Base-by-base conservation (phyloP, 2,329 filamentous ascomycete species). In the Colletotrichum tropicicola region DNA sequence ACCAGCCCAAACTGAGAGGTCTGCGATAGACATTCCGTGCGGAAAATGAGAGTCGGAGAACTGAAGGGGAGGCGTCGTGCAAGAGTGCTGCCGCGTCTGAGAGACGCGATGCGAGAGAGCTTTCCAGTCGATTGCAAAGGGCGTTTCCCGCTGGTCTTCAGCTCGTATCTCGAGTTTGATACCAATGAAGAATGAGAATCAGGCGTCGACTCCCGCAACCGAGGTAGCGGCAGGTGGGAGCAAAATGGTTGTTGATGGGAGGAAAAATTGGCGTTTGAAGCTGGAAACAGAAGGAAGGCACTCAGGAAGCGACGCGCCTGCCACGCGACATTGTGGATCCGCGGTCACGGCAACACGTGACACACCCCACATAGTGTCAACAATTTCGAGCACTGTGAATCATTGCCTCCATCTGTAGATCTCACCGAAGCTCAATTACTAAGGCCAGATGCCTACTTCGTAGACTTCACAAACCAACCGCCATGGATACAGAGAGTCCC, bases 61-160 rank as follows among this genome's bases (percentile, higher is more conserved):
- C 92, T 93, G 85, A 91, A 77, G 83, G 87, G 91, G 89, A 90
- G 90, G 91, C 89, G 88, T 82, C 81, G 85, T 91, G 92, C 91
- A 84, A 80, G 78, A 80, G 73, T 68, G 60, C 66, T 48, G 73
- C 73, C 70, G 37, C 15, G 12, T 52, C 43, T 27, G 23, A 30
- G 25, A 27, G 41, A 45, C 17, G 17, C 69, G 68, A 68, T 70
- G 70, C 78, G 82, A 87, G 85, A 84, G 84, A 83, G 77, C 73
- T 77, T 76, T 71, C 70, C 55, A 62, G 71, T 70, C 73, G 69
- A 70, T 69, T 56, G 70, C 51, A 51, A 68, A 59, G 58, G 67
- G 57, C 60, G 47, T 45, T 27, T 65, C 56, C 52, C 54, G 59
- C 55, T 59, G 54, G 49, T 64, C 62, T 65, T 58, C 53, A 47